Conservation (phyloP, 441 rosid genomes). For the Raphanus hybrid region DNA sequence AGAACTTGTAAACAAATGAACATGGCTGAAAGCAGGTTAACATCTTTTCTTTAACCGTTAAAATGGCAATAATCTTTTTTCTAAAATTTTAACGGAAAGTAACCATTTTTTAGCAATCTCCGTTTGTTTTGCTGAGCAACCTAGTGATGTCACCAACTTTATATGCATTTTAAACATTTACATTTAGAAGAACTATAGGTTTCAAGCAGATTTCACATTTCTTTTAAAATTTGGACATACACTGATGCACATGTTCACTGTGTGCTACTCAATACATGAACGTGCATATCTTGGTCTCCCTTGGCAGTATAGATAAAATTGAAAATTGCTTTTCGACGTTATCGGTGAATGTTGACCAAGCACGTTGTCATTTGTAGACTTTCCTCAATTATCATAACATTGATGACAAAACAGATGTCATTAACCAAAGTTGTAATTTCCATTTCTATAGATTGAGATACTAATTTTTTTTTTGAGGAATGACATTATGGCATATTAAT, state of each 20-base stretch:
- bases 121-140: background rate
- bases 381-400: slow-evolving; percentile 6
- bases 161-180: background rate
- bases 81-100: too few relatives aligned
- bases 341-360: slow-evolving; percentile 2
- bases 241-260: background rate
- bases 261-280: slow-evolving; percentile 4
- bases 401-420: background rate
- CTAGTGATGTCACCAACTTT: background rate
- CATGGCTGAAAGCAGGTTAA: background rate
- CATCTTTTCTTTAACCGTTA: background rate
- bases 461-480: too few relatives aligned
- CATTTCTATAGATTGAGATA: background rate
- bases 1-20: background rate
- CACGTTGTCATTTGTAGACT: slow-evolving; percentile 1
- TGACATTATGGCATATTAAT: too few relatives aligned
- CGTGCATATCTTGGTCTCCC: background rate
- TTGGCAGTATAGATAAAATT: slow-evolving; percentile 17
- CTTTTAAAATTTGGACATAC: background rate
- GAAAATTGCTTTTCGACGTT: slow-evolving; percentile 9
- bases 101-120: background rate
- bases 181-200: background rate
- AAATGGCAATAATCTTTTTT: too few relatives aligned
- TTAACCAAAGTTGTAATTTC: background rate
- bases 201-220: background rate